Conservation (phyloP, 345 rosid genomes). For the Anacardium occidentale region DNA sequence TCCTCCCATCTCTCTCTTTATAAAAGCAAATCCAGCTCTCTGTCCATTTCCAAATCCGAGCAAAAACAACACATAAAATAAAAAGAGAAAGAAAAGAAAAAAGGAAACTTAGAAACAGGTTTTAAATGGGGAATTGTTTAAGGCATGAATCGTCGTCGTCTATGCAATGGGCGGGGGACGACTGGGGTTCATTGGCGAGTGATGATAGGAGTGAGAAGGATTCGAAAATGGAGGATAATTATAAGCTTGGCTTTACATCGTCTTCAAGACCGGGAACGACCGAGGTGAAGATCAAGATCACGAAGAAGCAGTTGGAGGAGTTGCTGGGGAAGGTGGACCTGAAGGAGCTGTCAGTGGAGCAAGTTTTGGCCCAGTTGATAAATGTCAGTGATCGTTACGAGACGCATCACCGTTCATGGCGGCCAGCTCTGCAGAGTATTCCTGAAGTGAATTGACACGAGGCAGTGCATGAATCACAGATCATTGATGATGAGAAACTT, state of each 20-base stretch:
- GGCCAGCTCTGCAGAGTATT: conserved; percentile 61
- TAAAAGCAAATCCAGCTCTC: conserved; percentile 4
- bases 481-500: not conserved
- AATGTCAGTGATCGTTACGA: conserved; percentile 17
- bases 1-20: not conserved
- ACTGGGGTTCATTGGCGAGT: conserved; percentile 35
- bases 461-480: not conserved
- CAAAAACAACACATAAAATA: not conserved
- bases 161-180: conserved; percentile 53
- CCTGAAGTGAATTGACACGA: conserved; percentile 40
- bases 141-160: conserved; percentile 31
- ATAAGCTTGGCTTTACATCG: not conserved
- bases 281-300: conserved; percentile 55
- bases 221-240: conserved; percentile 10
- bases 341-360: conserved; percentile 41
- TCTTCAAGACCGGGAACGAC: not conserved
- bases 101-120: no score
- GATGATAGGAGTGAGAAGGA: not conserved
- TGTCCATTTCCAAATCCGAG: conserved; percentile 16
- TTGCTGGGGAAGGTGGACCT: conserved; percentile 42
- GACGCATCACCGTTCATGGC: conserved; percentile 47
- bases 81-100: not conserved
- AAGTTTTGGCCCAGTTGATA: conserved; percentile 39
- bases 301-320: conserved; percentile 54
- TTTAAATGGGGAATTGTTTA: conserved; percentile 53